Evolutionary conservation across 2,329 filamentous ascomycete species (phyloP).

Genomic region (Diaporthe aspalathi): DNA sequence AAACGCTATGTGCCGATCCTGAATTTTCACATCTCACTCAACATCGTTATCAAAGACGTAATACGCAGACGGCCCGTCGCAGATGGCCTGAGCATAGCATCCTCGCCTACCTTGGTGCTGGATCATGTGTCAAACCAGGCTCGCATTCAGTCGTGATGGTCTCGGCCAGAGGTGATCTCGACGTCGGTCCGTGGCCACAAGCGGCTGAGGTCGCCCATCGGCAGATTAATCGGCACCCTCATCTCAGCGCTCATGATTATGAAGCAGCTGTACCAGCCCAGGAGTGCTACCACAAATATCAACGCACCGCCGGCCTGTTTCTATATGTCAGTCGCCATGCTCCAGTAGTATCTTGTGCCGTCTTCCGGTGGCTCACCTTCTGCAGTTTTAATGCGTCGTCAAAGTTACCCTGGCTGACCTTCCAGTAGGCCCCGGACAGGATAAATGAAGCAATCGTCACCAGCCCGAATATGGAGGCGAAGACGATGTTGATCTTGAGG

Average conservation of each 20-base stretch:
- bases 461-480: conserved; percentile 60
- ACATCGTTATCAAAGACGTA: background rate
- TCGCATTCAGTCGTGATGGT: background rate
- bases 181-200: conserved; percentile 58
- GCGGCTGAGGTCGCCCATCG: conserved; percentile 62
- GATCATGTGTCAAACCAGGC: background rate
- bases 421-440: conserved; percentile 61
- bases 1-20: background rate
- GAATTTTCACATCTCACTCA: background rate
- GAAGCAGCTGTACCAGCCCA: conserved; percentile 65
- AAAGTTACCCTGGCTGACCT: conserved; percentile 56
- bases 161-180: conserved; percentile 33
- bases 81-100: background rate
- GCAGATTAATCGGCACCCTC: conserved; percentile 59
- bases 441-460: conserved; percentile 59
- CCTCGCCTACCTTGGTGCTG: no score
- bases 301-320: conserved; percentile 52
- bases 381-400: conserved; percentile 55
- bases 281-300: conserved; percentile 57
- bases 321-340: background rate
- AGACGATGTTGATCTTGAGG: conserved; percentile 61
- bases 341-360: background rate
- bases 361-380: conserved; percentile 50
- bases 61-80: no score
- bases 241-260: conserved; percentile 66